Base-by-base conservation (phyloP, 2,329 filamentous ascomycete genomes). In the Ascochyta rabiei region DNA sequence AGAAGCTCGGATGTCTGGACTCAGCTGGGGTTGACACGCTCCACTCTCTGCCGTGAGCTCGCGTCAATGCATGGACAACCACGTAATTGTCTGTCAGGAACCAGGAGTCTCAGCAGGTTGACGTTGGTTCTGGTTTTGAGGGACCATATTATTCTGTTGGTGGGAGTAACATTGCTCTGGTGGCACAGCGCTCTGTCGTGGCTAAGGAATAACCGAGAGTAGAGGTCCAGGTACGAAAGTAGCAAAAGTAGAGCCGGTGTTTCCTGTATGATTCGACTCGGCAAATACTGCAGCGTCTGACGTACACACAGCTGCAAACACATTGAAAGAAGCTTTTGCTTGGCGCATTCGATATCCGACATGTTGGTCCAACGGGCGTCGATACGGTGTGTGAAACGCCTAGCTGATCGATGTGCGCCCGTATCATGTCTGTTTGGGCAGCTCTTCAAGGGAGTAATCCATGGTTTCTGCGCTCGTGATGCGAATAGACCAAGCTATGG, bases 321-420 rank as follows among this genome's bases (percentile, higher is more conserved):
- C 55, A 56, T 53, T 45, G 46, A 58, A 61, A 57, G 53, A 66
- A 63, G 61, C 61, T 61, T 66, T 60, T 31, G 19, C 56, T 56
- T 63, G 55, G 56, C 55, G 61, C 54, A 54, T 49, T 59, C 55
- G 34, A 47, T 23, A 41, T 63, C 63, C 60, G 59, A 62, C 51
- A 42, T 54, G 45, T 46, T 56, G 59, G 54, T 56, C 53, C 50
- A 60, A 57, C 44, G 47, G 41, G 47, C 50, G 43, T 46, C 49
- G 53, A 31, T 55, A 57, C 54, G 57, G 61, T 56, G 53, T 60
- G 57, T 56, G 42, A 47, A 59, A 57, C 54, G 55, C 45, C 56
- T 61, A 57, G 52, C 38, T 35, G 48, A 60, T 48, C 38, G 40
- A 51, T 53, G 50, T 54, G 53, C 47, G 52, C 51, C 52, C 46